Conservation (phyloP, 495 filamentous ascomycete genomes). For the Penicillium turbatum region DNA sequence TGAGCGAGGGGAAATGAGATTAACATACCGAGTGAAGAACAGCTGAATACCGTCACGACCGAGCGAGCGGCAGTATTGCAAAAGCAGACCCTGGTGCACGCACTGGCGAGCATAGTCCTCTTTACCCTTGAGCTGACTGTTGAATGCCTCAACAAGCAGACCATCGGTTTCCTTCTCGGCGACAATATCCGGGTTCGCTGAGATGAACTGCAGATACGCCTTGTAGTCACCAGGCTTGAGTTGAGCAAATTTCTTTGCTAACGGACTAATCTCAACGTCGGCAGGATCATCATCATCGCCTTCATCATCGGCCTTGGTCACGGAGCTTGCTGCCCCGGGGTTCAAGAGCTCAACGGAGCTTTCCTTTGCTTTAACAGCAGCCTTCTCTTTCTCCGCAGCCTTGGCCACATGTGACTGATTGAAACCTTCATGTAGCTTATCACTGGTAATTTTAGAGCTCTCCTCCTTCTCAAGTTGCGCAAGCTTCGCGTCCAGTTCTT, state of each 20-base stretch:
- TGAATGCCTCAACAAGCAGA: conserved; percentile 85
- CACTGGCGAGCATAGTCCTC: conserved; percentile 77
- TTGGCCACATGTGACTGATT: conserved; percentile 75
- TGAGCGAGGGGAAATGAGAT: neutral
- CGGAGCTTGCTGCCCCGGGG: conserved; percentile 47
- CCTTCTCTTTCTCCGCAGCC: conserved; percentile 43
- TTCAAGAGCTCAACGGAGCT: conserved; percentile 74
- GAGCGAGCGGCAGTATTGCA: conserved; percentile 91
- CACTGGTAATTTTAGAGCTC: conserved; percentile 86
- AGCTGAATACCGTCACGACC: conserved; percentile 83
- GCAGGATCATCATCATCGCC: conserved; percentile 63
- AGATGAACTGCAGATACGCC: conserved; percentile 69
- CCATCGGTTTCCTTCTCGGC: conserved; percentile 88
- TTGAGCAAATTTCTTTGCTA: conserved; percentile 73
- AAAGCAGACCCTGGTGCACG: conserved; percentile 86
- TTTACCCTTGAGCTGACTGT: conserved; percentile 68
- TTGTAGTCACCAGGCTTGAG: conserved; percentile 75
- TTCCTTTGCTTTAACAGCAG: conserved; percentile 29
- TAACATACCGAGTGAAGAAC: conserved; percentile 79
- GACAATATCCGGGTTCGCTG: conserved; percentile 67
- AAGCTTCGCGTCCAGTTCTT: conserved; percentile 65
- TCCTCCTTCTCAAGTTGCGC: conserved; percentile 84
- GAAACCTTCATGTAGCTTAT: conserved; percentile 87
- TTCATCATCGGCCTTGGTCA: conserved; percentile 56
- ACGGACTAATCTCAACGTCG: conserved; percentile 65